Conservation (phyloP, 2,329 filamentous ascomycete species). For the Cercospora beticola region DNA sequence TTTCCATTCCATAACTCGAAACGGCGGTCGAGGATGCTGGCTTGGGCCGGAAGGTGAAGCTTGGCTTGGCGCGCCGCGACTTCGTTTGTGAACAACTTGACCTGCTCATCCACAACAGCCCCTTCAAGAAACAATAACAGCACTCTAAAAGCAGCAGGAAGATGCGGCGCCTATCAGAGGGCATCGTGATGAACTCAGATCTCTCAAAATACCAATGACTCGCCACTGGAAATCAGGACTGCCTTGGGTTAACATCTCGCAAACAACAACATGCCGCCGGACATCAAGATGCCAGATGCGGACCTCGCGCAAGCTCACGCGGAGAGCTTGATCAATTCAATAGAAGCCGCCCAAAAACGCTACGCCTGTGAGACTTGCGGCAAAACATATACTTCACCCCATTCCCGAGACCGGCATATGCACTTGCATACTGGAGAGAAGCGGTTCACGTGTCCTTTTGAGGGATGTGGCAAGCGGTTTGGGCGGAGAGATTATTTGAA, state of each 20-base stretch:
- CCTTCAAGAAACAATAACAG: neutral
- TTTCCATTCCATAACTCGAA: neutral
- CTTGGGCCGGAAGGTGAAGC: neutral
- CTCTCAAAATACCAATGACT: neutral
- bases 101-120: neutral
- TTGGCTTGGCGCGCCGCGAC: neutral
- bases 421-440: constrained; percentile 3
- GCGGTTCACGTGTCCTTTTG: neutral
- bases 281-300: neutral
- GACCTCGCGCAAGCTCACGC: neutral
- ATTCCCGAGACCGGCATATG: neutral
- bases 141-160: neutral
- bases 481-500: neutral
- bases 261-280: neutral
- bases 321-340: neutral
- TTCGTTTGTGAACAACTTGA: neutral
- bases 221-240: neutral
- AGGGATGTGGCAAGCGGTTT: neutral
- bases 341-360: neutral
- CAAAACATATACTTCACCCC: neutral
- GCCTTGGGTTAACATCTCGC: neutral
- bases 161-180: neutral
- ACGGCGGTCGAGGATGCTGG: neutral
- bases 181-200: neutral
- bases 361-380: neutral